Conservation (phyloP, 108 stramenopile genomes). For the Cyclotella sp. region DNA sequence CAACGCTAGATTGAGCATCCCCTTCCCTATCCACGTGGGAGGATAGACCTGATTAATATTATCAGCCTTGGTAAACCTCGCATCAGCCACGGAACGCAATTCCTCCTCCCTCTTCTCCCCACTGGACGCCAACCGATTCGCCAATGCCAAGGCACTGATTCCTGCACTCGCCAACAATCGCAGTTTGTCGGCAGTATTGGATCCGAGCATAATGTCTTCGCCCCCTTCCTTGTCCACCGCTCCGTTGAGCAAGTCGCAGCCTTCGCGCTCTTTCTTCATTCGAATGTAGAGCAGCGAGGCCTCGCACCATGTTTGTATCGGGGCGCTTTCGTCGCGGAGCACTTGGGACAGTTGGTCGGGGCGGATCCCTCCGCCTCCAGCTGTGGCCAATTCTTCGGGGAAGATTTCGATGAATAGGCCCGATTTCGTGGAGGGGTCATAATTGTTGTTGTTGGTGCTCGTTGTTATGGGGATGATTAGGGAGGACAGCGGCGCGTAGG, state of each 20-base stretch:
- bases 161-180: constrained; percentile 76
- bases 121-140: constrained; percentile 16
- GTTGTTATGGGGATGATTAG: constrained; percentile 78
- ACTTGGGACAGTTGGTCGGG: constrained; percentile 63
- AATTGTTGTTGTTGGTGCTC: constrained; percentile 38
- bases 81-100: constrained; percentile 67
- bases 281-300: constrained; percentile 74
- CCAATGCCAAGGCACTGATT: constrained; percentile 73
- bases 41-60: constrained; percentile 81
- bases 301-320: constrained; percentile 64
- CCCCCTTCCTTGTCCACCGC: constrained; percentile 49
- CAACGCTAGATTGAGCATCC: constrained; percentile 69
- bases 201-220: constrained; percentile 43
- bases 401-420: constrained; percentile 81
- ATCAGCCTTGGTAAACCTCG: constrained; percentile 69
- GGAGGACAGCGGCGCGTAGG: constrained; percentile 29
- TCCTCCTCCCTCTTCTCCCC: constrained; percentile 58
- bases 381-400: constrained; percentile 78
- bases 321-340: constrained; percentile 72
- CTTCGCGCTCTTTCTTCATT: constrained; percentile 60
- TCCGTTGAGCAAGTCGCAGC: constrained; percentile 65
- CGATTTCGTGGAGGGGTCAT: constrained; percentile 2
- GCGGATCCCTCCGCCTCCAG: constrained; percentile 20
- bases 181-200: constrained; percentile 59
- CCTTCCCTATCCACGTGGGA: constrained; percentile 89